Base-by-base conservation (phyloP, 1,284 basidiomycete species). In the Apiotrichum domesticum region DNA sequence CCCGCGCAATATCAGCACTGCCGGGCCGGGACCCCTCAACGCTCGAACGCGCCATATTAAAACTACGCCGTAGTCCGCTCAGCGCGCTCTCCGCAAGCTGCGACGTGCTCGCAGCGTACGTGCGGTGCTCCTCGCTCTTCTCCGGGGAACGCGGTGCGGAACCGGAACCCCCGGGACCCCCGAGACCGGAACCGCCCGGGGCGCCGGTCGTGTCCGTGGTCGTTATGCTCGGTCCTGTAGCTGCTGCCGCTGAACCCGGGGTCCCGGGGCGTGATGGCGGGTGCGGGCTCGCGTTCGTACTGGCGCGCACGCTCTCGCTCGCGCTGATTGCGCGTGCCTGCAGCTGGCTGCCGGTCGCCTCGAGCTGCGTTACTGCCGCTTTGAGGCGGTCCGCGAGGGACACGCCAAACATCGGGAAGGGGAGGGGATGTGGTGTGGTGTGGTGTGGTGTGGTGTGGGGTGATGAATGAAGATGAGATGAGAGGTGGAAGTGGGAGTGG, bases 331-430 rank as follows among this genome's bases (percentile, higher is more conserved):
- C 69, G 13, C 66, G 62, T 35, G 64, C 63, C 55, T 73, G 72
- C 6, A 74, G 66, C 35, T 55, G 56, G 10, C 49, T 45, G 29
- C 61, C 61, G 10, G 69, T 69, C 15, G 66, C 64, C 56, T 75
- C 73, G 46, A 75, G 61, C 48, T 64, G 58, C 35, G 69, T 73
- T 42, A 72, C 73, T 9, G 69, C 69, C 9, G 71, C 72, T 56
- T 74, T 73, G 46, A 75, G 66, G 35, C 72, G 62, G 58, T 75
- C 73, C 33, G 66, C 63, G 33, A 74, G 65, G 51, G 59, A 53
- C 35, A 54, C 56, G 63, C 49, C 63, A 63, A 72, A 70, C 69
- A 70, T 72, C 46, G 46, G 34, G 57, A 35, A 41, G 43, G n/a
- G 9, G 33, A 35, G 21, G 9, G 46, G 34, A 8, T 39, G 35